A percentile compares a stretch with the other conserved stretches of the same genome.
phyloP scores from a whole-genome alignment of 768 basidiomycete species.

The Podaxis rugospora region DNA sequence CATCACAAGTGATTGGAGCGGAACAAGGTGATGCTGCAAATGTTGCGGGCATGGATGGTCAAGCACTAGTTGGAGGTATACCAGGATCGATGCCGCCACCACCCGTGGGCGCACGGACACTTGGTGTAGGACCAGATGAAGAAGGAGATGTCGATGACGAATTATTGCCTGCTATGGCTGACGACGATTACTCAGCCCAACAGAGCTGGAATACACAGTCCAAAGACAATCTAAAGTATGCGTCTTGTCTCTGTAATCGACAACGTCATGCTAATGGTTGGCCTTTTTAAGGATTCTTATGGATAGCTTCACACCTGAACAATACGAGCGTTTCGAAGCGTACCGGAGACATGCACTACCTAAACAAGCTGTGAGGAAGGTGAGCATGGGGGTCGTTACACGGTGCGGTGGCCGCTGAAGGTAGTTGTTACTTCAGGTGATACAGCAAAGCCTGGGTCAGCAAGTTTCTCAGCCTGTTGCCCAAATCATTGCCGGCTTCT shows the following conservation, averaged over 20 bases:
- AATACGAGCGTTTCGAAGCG: constrained; percentile 87
- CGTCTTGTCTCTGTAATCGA: not conserved
- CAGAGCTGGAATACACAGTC: constrained; percentile 82
- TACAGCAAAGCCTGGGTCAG: constrained; percentile 76
- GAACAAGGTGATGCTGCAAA: not conserved
- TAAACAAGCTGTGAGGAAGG: constrained; percentile 81
- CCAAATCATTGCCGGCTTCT: constrained; percentile 85
- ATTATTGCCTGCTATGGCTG: constrained; percentile 78
- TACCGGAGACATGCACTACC: constrained; percentile 81
- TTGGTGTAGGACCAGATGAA: constrained; percentile 28
- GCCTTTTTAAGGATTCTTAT: constrained; percentile 62
- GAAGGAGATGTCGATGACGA: constrained; percentile 80
- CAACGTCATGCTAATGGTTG: not conserved
- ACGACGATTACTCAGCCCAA: constrained; percentile 85
- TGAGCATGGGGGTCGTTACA: constrained; percentile 20
- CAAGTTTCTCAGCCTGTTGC: constrained; percentile 86
- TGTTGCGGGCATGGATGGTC: not conserved
- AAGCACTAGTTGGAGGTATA: not conserved
- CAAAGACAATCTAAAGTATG: constrained; percentile 80
- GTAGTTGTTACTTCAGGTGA: constrained; percentile 46
- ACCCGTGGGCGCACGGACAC: constrained; percentile 13
- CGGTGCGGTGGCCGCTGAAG: not conserved
- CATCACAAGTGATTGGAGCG: not conserved
- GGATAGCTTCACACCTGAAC: constrained; percentile 80
- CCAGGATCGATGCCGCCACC: constrained; percentile 14